These are phyloP conservation scores for Cerioporus squamosus DNA, from an alignment of 1,284 basidiomycete species.

Conservation along the genomic window DNA sequence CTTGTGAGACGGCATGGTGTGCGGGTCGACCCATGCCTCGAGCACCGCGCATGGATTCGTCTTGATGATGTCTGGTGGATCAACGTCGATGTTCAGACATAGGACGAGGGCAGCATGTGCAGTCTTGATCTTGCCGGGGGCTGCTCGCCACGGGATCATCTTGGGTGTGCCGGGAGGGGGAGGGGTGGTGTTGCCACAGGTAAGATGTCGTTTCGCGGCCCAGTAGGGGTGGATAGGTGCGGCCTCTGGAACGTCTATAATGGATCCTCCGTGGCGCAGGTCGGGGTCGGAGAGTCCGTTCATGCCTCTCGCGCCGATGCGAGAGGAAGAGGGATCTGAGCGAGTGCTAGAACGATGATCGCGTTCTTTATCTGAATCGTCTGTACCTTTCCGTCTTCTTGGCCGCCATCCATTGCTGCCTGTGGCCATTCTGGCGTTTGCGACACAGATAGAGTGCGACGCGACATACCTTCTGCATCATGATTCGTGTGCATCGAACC, in stretches of 20 bases:
- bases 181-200: constrained; percentile 83
- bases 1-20: constrained; percentile 85
- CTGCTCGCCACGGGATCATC: constrained; percentile 79
- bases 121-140: constrained; percentile 86
- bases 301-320: constrained; percentile 30
- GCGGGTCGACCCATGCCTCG: constrained; percentile 98
- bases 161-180: constrained; percentile 66
- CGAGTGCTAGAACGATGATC: constrained; percentile 44
- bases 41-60: constrained; percentile 95
- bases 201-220: constrained; percentile 86
- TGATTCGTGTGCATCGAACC: constrained; percentile 24
- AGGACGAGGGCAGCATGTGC: constrained; percentile 93
- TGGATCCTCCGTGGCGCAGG: constrained; percentile 40
- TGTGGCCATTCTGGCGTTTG: constrained; percentile 3
- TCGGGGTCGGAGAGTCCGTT: constrained; percentile 39
- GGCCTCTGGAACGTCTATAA: constrained; percentile 51
- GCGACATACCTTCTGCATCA: constrained; percentile 20
- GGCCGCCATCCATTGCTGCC: constrained; percentile 23
- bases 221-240: constrained; percentile 74
- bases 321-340: constrained; percentile 48
- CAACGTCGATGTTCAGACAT: constrained; percentile 97
- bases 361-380: constrained; percentile 53
- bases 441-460: neutral
- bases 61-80: constrained; percentile 97
- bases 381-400: constrained; percentile 31